Evolutionary conservation across 1,139 yeast species (phyloP).

Genomic region (Pichia sp.): DNA sequence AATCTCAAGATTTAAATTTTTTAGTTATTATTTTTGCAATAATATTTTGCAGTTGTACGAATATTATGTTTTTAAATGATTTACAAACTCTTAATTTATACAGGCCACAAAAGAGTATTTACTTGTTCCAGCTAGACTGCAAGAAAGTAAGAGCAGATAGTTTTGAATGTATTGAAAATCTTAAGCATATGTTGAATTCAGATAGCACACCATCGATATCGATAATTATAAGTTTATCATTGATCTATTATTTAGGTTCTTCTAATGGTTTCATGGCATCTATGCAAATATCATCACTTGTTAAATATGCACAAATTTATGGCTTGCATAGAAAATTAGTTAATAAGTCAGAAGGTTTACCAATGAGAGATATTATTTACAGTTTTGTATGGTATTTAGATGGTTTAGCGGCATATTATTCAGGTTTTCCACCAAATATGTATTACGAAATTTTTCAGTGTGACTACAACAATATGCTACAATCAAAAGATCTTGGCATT

Average conservation of each 20-base stretch:
- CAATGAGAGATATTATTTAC: conserved; percentile 18
- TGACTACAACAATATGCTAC: conserved; percentile 12
- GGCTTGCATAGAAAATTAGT: conserved; percentile 19
- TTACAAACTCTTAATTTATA: neutral
- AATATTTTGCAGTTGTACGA: conserved; percentile 18
- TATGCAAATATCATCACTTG: conserved; percentile 10
- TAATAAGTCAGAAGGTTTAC: conserved; percentile 6
- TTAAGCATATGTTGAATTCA: conserved; percentile 14
- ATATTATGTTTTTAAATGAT: conserved; percentile 12
- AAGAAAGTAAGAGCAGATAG: conserved; percentile 1
- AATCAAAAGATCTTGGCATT: conserved; percentile 12
- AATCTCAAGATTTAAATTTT: conserved; percentile 14
- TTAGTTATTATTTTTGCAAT: conserved; percentile 19
- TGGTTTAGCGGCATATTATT: conserved; percentile 19
- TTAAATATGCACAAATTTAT: conserved; percentile 17
- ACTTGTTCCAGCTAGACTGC: neutral
- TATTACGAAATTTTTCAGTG: conserved; percentile 16
- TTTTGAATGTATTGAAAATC: conserved; percentile 19
- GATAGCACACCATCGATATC: conserved; percentile 20
- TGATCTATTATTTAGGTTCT: conserved; percentile 21
- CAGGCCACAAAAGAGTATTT: neutral
- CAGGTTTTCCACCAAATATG: conserved; percentile 21
- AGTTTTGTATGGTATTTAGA: conserved; percentile 21
- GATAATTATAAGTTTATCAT: conserved; percentile 14
- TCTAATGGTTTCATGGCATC: conserved; percentile 15